Base-by-base conservation (phyloP, 257 asterid species). In the Thymus quinquecostatus region DNA sequence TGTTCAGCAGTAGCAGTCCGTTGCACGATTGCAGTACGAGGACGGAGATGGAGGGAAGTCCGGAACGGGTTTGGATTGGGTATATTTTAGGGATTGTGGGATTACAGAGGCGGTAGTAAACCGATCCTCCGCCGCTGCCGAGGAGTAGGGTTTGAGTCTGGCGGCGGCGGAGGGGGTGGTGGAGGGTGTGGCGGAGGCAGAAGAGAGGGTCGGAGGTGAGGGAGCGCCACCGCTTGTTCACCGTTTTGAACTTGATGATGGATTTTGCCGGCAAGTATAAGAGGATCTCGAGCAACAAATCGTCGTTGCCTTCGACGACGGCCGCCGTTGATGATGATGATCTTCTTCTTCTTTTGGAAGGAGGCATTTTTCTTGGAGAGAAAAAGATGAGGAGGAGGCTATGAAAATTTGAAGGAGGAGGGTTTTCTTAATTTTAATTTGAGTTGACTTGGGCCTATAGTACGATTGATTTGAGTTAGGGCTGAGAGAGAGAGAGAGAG, bases 261-360 rank as follows among this genome's bases (percentile, higher is more conserved):
- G 73, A 50, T 58, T 47, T 66, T 38, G 66, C 73, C 0, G 78
- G 78, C 11, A 74, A 21, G 43, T 58, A 30, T 14, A 58, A 55
- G 8, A 66, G 57, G 48, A 68, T 66, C 13, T 66, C 73, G 0
- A n/a, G 34, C 63, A 74, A 29, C 10, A 74, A 45, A 30, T 74
- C 69, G 54, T 72, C 70, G 6, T 30, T 71, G 62, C 69, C 29
- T 40, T 38, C 62, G 13, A 71, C 6, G 14, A 49, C 11, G 5
- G 44, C 67, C 4, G 75, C 53, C 0, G 75, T 0, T 47, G 53
- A 27, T 6, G 75, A 57, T 10, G 21, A 21, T 21, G 21, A 21
- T 21, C 21, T 21, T 21, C 21, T 21, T 21, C 21, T 21, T 21
- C 10, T 12, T 11, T 12, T 47, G 51, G 28, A n/a, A 1, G 9